Conservation (phyloP, 306 rosid species). For the Malus orientalis region DNA sequence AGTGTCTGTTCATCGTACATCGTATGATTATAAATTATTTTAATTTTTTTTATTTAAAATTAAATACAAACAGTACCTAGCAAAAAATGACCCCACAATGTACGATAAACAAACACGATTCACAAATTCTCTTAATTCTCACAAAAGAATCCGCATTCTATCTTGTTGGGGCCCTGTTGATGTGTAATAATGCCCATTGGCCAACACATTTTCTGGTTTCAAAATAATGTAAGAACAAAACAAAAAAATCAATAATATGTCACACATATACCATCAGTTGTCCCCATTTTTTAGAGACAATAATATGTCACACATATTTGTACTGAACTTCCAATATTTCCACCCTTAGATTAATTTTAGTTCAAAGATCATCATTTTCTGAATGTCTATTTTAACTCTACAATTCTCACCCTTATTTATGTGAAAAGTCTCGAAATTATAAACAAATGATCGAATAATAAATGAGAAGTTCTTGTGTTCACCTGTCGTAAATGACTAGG, state of each 20-base stretch:
- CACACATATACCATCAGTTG: background rate
- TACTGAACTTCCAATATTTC: background rate
- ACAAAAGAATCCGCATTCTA: background rate
- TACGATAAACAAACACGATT: rapidly evolving
- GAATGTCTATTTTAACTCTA: background rate
- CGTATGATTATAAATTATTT: rapidly evolving
- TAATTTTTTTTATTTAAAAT: too few relatives aligned
- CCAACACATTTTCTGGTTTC: background rate
- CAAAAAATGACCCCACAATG: rapidly evolving
- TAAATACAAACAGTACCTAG: too few relatives aligned
- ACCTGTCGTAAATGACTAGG: background rate
- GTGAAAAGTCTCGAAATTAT: background rate
- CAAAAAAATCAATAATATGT: background rate
- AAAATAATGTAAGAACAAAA: background rate
- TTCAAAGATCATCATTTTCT: background rate
- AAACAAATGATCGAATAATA: background rate
- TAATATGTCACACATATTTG: background rate
- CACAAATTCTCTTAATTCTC: rapidly evolving
- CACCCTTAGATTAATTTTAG: background rate
- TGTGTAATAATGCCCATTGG: background rate
- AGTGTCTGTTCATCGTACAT: too few relatives aligned
- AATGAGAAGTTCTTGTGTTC: background rate
- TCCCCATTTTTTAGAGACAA: background rate
- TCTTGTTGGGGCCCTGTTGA: constrained; percentile 19
- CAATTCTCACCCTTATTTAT: background rate